These are phyloP conservation scores for Xanthoconium purpureum DNA, from an alignment of 768 basidiomycete genomes.

Conservation along the genomic window DNA sequence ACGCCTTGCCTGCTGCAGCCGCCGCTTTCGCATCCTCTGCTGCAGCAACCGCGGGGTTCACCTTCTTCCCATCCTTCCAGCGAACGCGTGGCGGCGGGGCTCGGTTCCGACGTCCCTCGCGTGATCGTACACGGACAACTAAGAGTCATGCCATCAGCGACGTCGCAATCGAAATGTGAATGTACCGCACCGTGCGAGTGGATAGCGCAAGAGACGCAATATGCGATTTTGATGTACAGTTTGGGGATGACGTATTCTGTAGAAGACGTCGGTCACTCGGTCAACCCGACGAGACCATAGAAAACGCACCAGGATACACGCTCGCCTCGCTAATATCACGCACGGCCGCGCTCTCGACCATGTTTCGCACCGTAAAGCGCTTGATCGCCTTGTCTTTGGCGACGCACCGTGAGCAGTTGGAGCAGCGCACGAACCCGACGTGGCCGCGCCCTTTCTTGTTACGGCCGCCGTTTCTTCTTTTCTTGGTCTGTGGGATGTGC, in stretches of 20 bases:
- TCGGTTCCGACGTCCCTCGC: slow-evolving; percentile 94
- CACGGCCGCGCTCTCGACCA: slow-evolving; percentile 98
- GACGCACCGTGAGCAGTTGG: slow-evolving; percentile 98
- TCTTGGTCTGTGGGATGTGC: slow-evolving; percentile 72
- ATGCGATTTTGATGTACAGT: slow-evolving; percentile 96
- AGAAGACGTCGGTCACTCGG: neutral
- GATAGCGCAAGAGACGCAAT: slow-evolving; percentile 99
- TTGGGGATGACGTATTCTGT: slow-evolving; percentile 95
- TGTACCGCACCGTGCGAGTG: slow-evolving; percentile 86
- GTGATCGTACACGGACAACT: slow-evolving; percentile 98
- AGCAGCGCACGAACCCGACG: slow-evolving; percentile 92
- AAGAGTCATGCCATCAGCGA: neutral
- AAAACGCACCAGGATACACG: slow-evolving; percentile 71
- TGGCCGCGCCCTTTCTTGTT: slow-evolving; percentile 99
- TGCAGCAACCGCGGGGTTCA: slow-evolving; percentile 92
- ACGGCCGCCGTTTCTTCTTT: slow-evolving; percentile 98
- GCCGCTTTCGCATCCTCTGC: slow-evolving; percentile 82
- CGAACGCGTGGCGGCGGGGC: slow-evolving; percentile 93
- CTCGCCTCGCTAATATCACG: slow-evolving; percentile 96
- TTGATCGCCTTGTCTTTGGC: slow-evolving; percentile 99
- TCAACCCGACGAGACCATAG: too few relatives aligned
- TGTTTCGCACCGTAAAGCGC: slow-evolving; percentile 98
- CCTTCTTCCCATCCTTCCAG: slow-evolving; percentile 95
- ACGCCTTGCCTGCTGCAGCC: slow-evolving; percentile 50
- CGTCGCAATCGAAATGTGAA: neutral